phyloP scores from a whole-genome alignment of 129 eudicot species.

The Tagetes erecta region DNA sequence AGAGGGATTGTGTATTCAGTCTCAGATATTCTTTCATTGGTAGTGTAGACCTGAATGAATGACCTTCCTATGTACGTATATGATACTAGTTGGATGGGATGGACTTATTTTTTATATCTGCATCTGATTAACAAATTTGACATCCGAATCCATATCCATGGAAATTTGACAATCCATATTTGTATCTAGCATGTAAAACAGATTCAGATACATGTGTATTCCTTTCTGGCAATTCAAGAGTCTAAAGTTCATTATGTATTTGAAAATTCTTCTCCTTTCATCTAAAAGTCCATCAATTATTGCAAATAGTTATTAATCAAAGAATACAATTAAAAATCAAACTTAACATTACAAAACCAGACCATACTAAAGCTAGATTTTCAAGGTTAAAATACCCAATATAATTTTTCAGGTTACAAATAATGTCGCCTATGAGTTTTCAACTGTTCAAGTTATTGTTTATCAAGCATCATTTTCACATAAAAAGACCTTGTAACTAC shows the following conservation, averaged over 20 bases:
- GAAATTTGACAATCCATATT: background rate
- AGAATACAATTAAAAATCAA: background rate
- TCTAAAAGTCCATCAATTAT: background rate
- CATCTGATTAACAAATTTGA: background rate
- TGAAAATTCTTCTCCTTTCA: background rate
- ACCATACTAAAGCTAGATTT: background rate
- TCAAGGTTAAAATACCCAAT: background rate
- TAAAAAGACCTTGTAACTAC: background rate
- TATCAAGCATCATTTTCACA: constrained; percentile 1
- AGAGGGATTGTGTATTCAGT: background rate
- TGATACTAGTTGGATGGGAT: background rate
- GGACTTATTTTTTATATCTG: background rate
- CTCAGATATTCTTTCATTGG: background rate
- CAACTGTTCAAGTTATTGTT: constrained; percentile 13
- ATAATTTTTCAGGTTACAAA: background rate
- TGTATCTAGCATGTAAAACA: background rate
- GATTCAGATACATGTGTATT: background rate
- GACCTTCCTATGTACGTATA: background rate
- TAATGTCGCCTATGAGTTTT: background rate
- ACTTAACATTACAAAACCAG: background rate
- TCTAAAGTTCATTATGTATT: background rate
- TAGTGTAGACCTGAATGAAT: background rate
- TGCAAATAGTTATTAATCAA: constrained; percentile 2
- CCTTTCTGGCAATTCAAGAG: constrained; percentile 6
- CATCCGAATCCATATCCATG: background rate